Conservation (phyloP, 139 green algal genomes). For the Spirogloea muscicola region DNA sequence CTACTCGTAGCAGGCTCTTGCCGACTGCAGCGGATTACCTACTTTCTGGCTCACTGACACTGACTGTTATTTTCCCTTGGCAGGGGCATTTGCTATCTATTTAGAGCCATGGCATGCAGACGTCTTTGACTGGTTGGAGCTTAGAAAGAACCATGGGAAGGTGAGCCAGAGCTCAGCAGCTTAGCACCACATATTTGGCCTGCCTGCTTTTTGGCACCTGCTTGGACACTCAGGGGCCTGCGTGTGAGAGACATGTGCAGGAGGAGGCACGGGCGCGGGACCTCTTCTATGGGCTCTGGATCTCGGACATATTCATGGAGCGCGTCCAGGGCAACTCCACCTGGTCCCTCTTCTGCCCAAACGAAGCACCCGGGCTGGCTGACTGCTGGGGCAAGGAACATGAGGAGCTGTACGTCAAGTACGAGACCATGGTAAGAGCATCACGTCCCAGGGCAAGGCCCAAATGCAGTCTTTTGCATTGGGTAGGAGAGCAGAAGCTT, state of each 20-base stretch:
- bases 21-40: too few species aligned
- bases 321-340: conserved; percentile 73
- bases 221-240: too few species aligned
- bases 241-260: too few species aligned
- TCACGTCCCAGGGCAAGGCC: too few species aligned
- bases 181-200: not conserved
- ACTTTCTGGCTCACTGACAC: too few species aligned
- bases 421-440: conserved; percentile 48
- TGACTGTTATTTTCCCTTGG: too few species aligned
- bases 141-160: conserved; percentile 99
- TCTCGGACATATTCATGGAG: conserved; percentile 91
- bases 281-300: conserved; percentile 97
- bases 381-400: conserved; percentile 93
- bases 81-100: conserved; percentile 77
- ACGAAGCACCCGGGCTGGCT: conserved; percentile 87
- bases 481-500: too few species aligned
- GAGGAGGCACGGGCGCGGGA: conserved; percentile 86
- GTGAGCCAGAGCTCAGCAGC: too few species aligned
- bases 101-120: conserved; percentile 94
- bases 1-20: too few species aligned
- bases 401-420: conserved; percentile 75
- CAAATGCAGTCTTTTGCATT: too few species aligned
- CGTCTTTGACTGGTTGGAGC: conserved; percentile 95
- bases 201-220: not conserved
- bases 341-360: conserved; percentile 97